A percentile compares a stretch with the other conserved stretches of the same genome.
Evolutionary conservation across 257 asterid genomes (phyloP).

Genomic region (Solanum piurae): DNA sequence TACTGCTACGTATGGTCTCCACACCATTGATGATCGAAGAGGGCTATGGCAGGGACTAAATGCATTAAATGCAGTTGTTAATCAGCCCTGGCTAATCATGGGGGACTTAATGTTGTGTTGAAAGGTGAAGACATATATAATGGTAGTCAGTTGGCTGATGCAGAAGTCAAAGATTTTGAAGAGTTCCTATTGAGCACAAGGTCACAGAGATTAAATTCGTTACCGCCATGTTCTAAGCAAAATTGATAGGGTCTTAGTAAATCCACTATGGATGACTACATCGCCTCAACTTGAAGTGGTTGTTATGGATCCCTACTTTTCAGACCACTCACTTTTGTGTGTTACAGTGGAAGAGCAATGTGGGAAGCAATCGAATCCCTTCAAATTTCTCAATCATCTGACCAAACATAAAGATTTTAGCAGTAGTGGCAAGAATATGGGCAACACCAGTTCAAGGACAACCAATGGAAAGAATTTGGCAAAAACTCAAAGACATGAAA

Average conservation of each 20-base stretch:
- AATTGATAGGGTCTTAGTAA: not conserved
- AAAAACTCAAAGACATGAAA: not conserved
- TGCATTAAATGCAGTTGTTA: not conserved
- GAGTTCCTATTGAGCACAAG: not conserved
- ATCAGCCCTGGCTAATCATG: not conserved
- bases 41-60: not conserved
- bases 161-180: not conserved
- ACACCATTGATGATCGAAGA: not conserved
- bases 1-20: no score
- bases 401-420: not conserved
- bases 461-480: not conserved
- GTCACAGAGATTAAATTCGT: not conserved
- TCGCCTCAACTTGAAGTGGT: not conserved
- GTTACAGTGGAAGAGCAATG: not conserved
- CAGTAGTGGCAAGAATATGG: no score
- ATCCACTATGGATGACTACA: not conserved
- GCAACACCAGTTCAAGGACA: not conserved
- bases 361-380: not conserved
- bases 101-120: not conserved
- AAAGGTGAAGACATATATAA: not conserved
- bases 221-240: not conserved
- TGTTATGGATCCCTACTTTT: not conserved
- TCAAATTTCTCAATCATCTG: not conserved
- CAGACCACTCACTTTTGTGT: not conserved
- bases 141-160: not conserved